A percentile compares a stretch with the other conserved stretches of the same genome.
phyloP scores from a whole-genome alignment of 176 grass and related monocot genomes.

The Hordeum vulgare region MorexV3_pseudomolecules_assembly NC_058519.1:627293229-627293728 shows the following conservation, averaged over 20 bases:
- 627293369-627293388: conserved; percentile 66
- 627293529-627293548: neutral
- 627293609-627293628: neutral
- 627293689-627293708: neutral
- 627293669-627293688: neutral
- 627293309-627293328: conserved; percentile 82
- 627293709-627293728: neutral
- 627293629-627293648: neutral
- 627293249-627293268: conserved; percentile 10
- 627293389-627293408: conserved; percentile 93
- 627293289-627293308: conserved; percentile 78
- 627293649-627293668: neutral
- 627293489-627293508: conserved; percentile 44
- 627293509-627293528: neutral
- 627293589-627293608: neutral
- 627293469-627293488: conserved; percentile 63
- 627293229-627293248: neutral
- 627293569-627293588: neutral
- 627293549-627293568: neutral
- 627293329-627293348: conserved; percentile 87
- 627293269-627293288: conserved; percentile 72
- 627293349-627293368: conserved; percentile 74
- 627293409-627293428: conserved; percentile 95
- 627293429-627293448: conserved; percentile 90
- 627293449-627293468: conserved; percentile 58